Conservation (phyloP, 148 eudicot species). For the Heliosperma pusillum region DNA sequence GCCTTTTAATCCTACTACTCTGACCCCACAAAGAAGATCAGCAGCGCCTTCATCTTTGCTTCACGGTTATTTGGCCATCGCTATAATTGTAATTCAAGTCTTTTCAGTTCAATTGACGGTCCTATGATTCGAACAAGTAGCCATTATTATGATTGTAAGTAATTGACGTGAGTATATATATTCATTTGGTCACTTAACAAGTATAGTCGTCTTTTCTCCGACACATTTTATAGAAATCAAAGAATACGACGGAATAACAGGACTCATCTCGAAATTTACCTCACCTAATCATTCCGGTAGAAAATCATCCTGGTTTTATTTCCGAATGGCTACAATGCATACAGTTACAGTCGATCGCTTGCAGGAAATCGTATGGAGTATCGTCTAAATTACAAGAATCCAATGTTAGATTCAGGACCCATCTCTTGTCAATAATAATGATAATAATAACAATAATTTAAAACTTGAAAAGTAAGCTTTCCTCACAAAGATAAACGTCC, state of each 20-base stretch:
- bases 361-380: background rate
- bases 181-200: too few species aligned
- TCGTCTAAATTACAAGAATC: background rate
- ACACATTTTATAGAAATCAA: too few species aligned
- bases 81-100: slow-evolving; percentile 17
- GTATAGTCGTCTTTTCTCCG: too few species aligned
- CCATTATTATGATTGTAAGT: background rate
- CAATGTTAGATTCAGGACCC: slow-evolving; percentile 12
- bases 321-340: background rate
- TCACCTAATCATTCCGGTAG: background rate
- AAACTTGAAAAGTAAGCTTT: slow-evolving; percentile 32
- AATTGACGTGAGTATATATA: slow-evolving; percentile 3
- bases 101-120: slow-evolving; percentile 10
- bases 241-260: too few species aligned
- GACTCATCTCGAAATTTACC: too few species aligned
- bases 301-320: background rate
- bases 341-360: background rate
- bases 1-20: background rate
- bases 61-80: slow-evolving; percentile 8
- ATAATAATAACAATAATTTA: slow-evolving; percentile 2
- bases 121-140: background rate
- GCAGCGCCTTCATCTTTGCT: slow-evolving; percentile 2
- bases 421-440: background rate
- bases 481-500: slow-evolving; percentile 21
- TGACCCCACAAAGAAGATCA: background rate